Conservation (phyloP, 2,329 filamentous ascomycete species). For the Elsinoe necatrix region DNA sequence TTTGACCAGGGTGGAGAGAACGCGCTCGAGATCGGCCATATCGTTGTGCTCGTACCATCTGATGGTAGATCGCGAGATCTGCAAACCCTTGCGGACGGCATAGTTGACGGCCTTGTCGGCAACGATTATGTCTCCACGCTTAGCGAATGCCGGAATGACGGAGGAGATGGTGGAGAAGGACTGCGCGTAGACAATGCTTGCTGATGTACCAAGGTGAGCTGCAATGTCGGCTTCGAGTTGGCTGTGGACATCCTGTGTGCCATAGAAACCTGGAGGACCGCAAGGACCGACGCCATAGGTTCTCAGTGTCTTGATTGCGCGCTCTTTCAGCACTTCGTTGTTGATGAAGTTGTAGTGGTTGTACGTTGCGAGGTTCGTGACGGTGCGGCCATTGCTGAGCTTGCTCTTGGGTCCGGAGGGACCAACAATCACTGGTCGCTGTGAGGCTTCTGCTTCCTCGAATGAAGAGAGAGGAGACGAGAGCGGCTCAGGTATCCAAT, state of each 20-base stretch:
- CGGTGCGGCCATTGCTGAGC: constrained; percentile 77
- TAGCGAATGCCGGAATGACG: constrained; percentile 93
- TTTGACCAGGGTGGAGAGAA: constrained; percentile 75
- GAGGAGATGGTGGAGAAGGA: constrained; percentile 95
- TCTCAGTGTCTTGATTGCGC: constrained; percentile 85
- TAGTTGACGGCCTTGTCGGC: constrained; percentile 91
- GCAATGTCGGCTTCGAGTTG: constrained; percentile 93
- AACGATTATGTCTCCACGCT: constrained; percentile 93
- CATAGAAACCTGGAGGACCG: constrained; percentile 95
- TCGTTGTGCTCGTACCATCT: constrained; percentile 95
- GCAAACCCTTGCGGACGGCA: constrained; percentile 85
- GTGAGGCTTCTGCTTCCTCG: constrained; percentile 77
- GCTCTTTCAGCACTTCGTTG: constrained; percentile 88
- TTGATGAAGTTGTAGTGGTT: constrained; percentile 97
- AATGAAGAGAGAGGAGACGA: constrained; percentile 64
- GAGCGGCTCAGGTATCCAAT: constrained; percentile 91
- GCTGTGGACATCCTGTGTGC: constrained; percentile 96
- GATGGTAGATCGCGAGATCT: constrained; percentile 84
- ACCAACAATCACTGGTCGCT: constrained; percentile 80
- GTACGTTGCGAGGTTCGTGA: constrained; percentile 86
- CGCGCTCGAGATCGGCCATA: constrained; percentile 82
- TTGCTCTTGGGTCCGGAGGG: constrained; percentile 86
- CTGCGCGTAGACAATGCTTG: constrained; percentile 92
- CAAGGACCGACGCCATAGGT: constrained; percentile 96
- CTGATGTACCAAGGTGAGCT: constrained; percentile 74